Base-by-base conservation (phyloP, 352 stramenopile species). In the Phytopythium litorale region DNA sequence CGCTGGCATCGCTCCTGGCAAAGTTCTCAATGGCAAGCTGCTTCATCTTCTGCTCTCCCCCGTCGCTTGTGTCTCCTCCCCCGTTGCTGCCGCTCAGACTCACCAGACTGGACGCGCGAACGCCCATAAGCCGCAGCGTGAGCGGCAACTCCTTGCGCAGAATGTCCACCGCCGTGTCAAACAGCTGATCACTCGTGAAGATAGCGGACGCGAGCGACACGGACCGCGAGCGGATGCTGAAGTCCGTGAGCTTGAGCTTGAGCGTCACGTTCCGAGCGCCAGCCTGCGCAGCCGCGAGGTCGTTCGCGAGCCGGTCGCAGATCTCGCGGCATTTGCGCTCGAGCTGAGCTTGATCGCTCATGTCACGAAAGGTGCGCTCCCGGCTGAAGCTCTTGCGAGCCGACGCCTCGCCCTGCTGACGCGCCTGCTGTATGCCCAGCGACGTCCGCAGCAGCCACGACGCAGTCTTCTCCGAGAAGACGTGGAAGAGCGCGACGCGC, bases 381-480 rank as follows among this genome's bases (percentile, higher is more conserved):
- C 86, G 73, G 56, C 86, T 92, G 50, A 79, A 90, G 62, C 84
- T 90, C 62, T 92, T 94, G 48, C 80, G 83, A n/a, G 84, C 82
- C 37, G 78, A 68, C 12, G 76, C 68, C 21, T 85, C 69, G 42
- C 72, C 46, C 12, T 33, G 46, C 23, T 53, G 85, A 7, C 65
- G 70, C 56, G 67, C 62, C 32, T 75, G 60, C 55, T 81, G 68
- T 16, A 92, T 71, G 9, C 89, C 87, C 55, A 96, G 70, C 4
- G 75, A 82, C 16, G 78, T 89, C n/a, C 87, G 75, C 51, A 94
- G 59, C 50, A 92, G 61, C 84, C 82, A 96, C 32, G 59, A 43
- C n/a, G 83, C 70, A 4, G 86, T 92, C 32, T 81, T 87, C 9
- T 79, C 74, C 0, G 81, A 79, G 42, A 91, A 92, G 28, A 91